These are phyloP conservation scores for Castanopsis chinensis DNA, from an alignment of 306 rosid genomes.

Conservation along the genomic window DNA sequence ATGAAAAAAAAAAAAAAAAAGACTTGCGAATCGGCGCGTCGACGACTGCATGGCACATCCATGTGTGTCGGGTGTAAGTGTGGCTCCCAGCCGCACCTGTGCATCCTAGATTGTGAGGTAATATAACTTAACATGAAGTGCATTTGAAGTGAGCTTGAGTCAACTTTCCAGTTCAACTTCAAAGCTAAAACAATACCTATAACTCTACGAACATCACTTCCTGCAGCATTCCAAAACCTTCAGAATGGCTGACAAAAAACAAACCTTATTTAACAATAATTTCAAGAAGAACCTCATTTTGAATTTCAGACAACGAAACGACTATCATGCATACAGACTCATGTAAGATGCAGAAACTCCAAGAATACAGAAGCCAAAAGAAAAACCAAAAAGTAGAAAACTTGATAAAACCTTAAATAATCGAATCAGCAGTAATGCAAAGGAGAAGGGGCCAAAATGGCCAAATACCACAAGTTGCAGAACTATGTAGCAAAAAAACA, in stretches of 20 bases:
- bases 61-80: too few species aligned
- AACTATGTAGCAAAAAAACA: too few species aligned
- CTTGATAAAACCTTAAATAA: background rate
- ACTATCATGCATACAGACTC: background rate
- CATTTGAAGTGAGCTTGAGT: slow-evolving; percentile 15
- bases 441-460: too few species aligned
- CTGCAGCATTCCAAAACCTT: slow-evolving; percentile 98
- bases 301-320: background rate
- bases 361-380: background rate
- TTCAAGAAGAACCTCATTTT: background rate
- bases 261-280: slow-evolving; percentile 27
- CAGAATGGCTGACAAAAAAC: slow-evolving; percentile 83
- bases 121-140: too few species aligned
- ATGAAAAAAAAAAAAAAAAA: too few species aligned
- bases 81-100: too few species aligned
- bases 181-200: slow-evolving; percentile 57
- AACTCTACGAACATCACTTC: slow-evolving; percentile 97
- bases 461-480: too few species aligned
- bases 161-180: slow-evolving; percentile 1
- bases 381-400: background rate
- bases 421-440: background rate
- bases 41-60: too few species aligned
- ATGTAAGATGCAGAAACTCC: background rate
- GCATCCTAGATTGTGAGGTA: too few species aligned
- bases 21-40: too few species aligned